Conservation (phyloP, 2,329 filamentous ascomycete species). For the Stagonosporopsis rhizophila region DNA sequence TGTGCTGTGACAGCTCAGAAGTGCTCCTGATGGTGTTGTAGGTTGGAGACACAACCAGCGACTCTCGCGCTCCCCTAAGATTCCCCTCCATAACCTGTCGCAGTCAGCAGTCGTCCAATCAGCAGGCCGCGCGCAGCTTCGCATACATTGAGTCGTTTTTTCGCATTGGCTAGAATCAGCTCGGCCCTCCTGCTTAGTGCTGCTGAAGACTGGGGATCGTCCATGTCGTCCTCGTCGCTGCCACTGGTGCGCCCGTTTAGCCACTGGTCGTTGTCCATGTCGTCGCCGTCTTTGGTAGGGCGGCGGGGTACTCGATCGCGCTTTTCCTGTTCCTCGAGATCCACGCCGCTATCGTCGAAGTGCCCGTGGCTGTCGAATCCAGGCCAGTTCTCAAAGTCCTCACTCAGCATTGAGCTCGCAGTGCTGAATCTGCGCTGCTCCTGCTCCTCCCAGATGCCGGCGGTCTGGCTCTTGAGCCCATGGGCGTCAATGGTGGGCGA, state of each 20-base stretch:
- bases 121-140: background rate
- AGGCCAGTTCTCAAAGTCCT: slow-evolving; percentile 54
- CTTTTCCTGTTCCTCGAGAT: slow-evolving; percentile 43
- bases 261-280: slow-evolving; percentile 48
- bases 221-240: slow-evolving; percentile 51
- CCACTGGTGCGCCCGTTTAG: slow-evolving; percentile 49
- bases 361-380: slow-evolving; percentile 41
- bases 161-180: slow-evolving; percentile 90
- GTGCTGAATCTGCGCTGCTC: slow-evolving; percentile 41
- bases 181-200: slow-evolving; percentile 72
- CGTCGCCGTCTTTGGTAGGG: slow-evolving; percentile 46
- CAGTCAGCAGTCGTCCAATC: slow-evolving; percentile 31
- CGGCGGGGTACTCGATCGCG: slow-evolving; percentile 36
- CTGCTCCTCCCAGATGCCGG: slow-evolving; percentile 27
- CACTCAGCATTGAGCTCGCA: slow-evolving; percentile 53
- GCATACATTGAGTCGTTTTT: slow-evolving; percentile 82
- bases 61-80: slow-evolving; percentile 76
- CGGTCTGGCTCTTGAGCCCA: slow-evolving; percentile 23
- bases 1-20: slow-evolving; percentile 43
- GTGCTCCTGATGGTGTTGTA: slow-evolving; percentile 52
- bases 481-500: slow-evolving; percentile 42
- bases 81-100: slow-evolving; percentile 91
- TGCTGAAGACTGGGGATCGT: slow-evolving; percentile 73
- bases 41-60: slow-evolving; percentile 63
- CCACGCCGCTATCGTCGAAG: slow-evolving; percentile 47